Evolutionary conservation across 345 rosid species (phyloP).

Genomic region (Eucalyptus dawsonii): DNA sequence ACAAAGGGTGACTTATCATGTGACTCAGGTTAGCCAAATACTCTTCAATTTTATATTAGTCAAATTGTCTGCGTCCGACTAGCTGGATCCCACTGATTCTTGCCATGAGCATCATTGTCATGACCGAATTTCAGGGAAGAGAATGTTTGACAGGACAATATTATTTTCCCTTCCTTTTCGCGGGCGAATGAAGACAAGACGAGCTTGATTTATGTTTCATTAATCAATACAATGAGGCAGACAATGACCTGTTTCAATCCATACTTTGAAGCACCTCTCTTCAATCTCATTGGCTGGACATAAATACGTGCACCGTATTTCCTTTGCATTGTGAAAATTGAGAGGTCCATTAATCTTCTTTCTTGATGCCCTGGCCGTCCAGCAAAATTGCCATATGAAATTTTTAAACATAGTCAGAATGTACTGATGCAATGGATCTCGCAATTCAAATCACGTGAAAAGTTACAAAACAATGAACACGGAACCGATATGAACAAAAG

Average conservation of each 20-base stretch:
- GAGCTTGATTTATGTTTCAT: not conserved
- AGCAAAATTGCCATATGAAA: not conserved
- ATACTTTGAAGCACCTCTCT: constrained; percentile 6
- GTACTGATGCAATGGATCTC: not conserved
- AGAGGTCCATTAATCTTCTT: not conserved
- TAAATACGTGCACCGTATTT: not conserved
- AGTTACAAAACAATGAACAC: not conserved
- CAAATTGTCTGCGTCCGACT: not conserved
- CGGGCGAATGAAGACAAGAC: not conserved
- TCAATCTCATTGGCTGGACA: not conserved
- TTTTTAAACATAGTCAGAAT: not conserved
- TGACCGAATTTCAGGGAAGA: constrained; percentile 13
- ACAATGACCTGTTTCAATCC: constrained; percentile 10
- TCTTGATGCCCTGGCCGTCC: not conserved
- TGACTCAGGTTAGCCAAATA: not conserved
- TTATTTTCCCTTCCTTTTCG: not conserved
- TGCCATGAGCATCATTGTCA: constrained; percentile 16
- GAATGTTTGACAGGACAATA: not conserved
- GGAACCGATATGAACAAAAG: not conserved
- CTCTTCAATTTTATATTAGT: not conserved
- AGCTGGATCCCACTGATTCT: constrained; percentile 21
- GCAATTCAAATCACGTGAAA: not conserved
- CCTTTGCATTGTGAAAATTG: not conserved
- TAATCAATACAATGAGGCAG: constrained; percentile 1
- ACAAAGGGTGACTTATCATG: not conserved